Percentiles rank a stretch among this genome's conserved stretches.
These are phyloP conservation scores for Juglanconis juglandina DNA, from an alignment of 2,329 filamentous ascomycete species.

Conservation along the genomic window DNA sequence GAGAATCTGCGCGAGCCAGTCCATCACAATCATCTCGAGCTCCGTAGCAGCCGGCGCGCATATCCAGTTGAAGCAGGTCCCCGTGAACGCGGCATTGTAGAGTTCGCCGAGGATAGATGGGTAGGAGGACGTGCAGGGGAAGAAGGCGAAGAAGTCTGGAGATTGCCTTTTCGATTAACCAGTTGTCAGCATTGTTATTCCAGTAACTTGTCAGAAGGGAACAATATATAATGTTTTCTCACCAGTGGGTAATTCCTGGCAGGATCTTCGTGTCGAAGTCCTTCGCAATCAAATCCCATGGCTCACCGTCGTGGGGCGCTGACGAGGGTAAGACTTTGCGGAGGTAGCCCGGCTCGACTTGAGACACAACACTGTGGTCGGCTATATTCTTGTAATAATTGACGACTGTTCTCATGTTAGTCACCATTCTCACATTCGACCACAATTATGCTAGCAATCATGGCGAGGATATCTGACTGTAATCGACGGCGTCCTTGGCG, in stretches of 20 bases:
- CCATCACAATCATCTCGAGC: constrained; percentile 86
- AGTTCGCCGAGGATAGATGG: constrained; percentile 87
- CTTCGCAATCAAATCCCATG: constrained; percentile 74
- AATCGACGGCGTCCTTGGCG: constrained; percentile 74
- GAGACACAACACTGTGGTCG: constrained; percentile 68
- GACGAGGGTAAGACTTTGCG: constrained; percentile 68
- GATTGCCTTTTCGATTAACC: constrained; percentile 62
- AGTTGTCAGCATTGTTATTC: constrained; percentile 25
- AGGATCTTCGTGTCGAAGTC: constrained; percentile 85
- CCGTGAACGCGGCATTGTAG: constrained; percentile 84
- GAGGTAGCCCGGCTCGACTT: constrained; percentile 81
- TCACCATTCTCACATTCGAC: constrained; percentile 5
- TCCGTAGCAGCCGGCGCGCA: constrained; percentile 93
- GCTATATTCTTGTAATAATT: constrained; percentile 76
- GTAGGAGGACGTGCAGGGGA: constrained; percentile 76
- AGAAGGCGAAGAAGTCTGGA: constrained; percentile 95
- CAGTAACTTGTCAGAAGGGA: not conserved
- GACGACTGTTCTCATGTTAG: constrained; percentile 56
- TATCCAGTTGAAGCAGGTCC: constrained; percentile 95
- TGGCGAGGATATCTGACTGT: constrained; percentile 56
- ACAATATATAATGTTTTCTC: not conserved
- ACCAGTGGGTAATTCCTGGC: constrained; percentile 87
- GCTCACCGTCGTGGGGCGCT: constrained; percentile 64
- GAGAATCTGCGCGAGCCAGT: constrained; percentile 83
- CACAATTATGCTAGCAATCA: not conserved